phyloP scores from a whole-genome alignment of 1,284 basidiomycete genomes.

The Mycena sp. region DNA sequence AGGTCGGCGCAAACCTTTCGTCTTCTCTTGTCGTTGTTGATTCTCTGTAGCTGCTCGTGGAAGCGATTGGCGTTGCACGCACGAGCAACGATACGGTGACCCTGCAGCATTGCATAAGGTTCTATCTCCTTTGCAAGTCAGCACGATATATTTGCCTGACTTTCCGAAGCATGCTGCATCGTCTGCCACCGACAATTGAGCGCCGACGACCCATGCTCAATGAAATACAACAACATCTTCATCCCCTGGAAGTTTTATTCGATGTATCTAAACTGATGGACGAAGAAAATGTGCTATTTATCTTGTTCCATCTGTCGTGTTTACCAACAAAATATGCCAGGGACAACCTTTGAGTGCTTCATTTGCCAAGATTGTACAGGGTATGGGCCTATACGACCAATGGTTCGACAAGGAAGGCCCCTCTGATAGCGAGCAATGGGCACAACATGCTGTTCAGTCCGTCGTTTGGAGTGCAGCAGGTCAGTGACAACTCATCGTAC shows the following conservation, averaged over 20 bases:
- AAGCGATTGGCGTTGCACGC: conserved; percentile 80
- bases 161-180: conserved; percentile 69
- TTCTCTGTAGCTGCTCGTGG: conserved; percentile 66
- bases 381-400: conserved; percentile 75
- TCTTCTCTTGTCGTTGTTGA: conserved; percentile 5
- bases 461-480: conserved; percentile 78
- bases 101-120: conserved; percentile 85
- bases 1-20: conserved; percentile 54
- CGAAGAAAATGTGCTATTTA: conserved; percentile 57
- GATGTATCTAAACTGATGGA: conserved; percentile 76
- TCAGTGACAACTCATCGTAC: conserved; percentile 43
- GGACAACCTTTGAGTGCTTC: conserved; percentile 78
- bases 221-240: conserved; percentile 80
- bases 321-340: conserved; percentile 49
- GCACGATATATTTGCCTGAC: conserved; percentile 10
- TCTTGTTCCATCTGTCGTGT: conserved; percentile 9
- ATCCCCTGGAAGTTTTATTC: conserved; percentile 79
- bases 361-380: conserved; percentile 76
- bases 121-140: conserved; percentile 30
- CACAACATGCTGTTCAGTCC: conserved; percentile 78
- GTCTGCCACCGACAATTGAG: conserved; percentile 64
- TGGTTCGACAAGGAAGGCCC: conserved; percentile 69
- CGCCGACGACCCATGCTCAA: conserved; percentile 66
- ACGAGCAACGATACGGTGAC: conserved; percentile 77
- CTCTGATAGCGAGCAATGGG: conserved; percentile 71